Base-by-base conservation (phyloP, 108 stramenopile species). In the Phaeodactylum tricornutum region DNA sequence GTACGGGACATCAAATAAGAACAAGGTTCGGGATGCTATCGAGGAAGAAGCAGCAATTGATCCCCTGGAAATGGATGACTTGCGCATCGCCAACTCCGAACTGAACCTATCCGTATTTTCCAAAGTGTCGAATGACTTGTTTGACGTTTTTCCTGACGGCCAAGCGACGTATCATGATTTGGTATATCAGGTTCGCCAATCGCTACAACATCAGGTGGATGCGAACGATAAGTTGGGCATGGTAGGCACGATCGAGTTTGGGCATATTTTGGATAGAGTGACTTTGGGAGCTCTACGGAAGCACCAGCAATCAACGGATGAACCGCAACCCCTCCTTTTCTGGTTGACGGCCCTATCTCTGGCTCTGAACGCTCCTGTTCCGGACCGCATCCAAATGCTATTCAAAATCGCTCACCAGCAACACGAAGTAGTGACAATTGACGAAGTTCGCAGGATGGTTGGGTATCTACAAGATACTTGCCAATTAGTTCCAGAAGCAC, bases 51-150 rank as follows among this genome's bases (percentile, higher is more conserved):
- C 81, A 2, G 52, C 69, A 7, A 50, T 92, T 41, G 90, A 87
- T 61, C 90, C 90, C 0, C 36, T 83, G 21, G 90, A 92, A 52
- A 75, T 92, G 51, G 79, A 83, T 17, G 90, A 92, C 57, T 53
- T 92, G 31, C 64, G 90, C 12, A 23, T 59, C 5, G 79, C 82
- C 27, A 87, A 92, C 69, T 47, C 66, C 3, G 77, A 84, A 15
- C 66, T 92, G 14, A 72, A 67, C 1, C 44, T 63, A 7, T 54
- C 61, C 6, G 61, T 76, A 0, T 83, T 77, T 66, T 55, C 62
- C 22, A 17, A 29, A 19, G 72, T 87, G 41, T 15, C 72, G 20
- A 29, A 55, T 15, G 67, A 65, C 19, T 15, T 84, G 9, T 40
- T 38, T 23, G 37, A 46, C n/a, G 30, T 21, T 1, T 74, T 55